These are phyloP conservation scores for Jamesozyma jinghongensis DNA, from an alignment of 805 yeast genomes.

Conservation along the genomic window DNA sequence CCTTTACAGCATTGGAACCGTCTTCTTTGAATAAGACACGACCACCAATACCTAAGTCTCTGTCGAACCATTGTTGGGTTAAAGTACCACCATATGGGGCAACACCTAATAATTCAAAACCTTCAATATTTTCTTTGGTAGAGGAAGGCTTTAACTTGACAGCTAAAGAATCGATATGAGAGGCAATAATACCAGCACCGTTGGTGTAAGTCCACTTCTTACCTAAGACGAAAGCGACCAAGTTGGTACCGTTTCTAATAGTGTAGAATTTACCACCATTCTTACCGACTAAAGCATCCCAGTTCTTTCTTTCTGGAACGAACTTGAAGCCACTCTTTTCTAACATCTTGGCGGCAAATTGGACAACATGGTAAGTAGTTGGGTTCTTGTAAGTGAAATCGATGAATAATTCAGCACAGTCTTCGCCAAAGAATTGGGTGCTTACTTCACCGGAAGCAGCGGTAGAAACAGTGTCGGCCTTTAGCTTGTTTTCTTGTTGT, in stretches of 20 bases:
- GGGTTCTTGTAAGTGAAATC: conserved; percentile 67
- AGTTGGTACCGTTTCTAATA: conserved; percentile 55
- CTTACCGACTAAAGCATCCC: conserved; percentile 19
- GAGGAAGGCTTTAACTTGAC: conserved; percentile 66
- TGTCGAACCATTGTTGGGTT: conserved; percentile 63
- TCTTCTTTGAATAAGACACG: conserved; percentile 47
- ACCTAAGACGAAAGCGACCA: conserved; percentile 67
- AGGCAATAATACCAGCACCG: conserved; percentile 63
- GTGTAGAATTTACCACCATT: conserved; percentile 55
- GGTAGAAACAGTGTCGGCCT: neutral
- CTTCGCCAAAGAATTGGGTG: conserved; percentile 8
- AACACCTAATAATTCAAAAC: conserved; percentile 70
- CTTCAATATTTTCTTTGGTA: conserved; percentile 50
- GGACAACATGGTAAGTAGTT: conserved; percentile 65
- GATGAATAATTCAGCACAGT: conserved; percentile 44
- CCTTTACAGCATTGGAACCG: conserved; percentile 28
- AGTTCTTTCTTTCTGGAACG: conserved; percentile 51
- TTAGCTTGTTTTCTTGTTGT: conserved; percentile 1
- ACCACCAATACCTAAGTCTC: conserved; percentile 83
- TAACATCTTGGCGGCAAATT: conserved; percentile 40
- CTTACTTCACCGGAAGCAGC: neutral
- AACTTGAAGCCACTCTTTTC: conserved; percentile 54
- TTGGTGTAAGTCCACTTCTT: conserved; percentile 51
- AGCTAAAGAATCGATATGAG: conserved; percentile 70
- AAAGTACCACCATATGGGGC: conserved; percentile 78